Percentiles rank a stretch among this genome's conserved stretches.
Evolutionary conservation across 352 stramenopile genomes (phyloP).

Genomic region (Halophytophthora batemanensis): DNA sequence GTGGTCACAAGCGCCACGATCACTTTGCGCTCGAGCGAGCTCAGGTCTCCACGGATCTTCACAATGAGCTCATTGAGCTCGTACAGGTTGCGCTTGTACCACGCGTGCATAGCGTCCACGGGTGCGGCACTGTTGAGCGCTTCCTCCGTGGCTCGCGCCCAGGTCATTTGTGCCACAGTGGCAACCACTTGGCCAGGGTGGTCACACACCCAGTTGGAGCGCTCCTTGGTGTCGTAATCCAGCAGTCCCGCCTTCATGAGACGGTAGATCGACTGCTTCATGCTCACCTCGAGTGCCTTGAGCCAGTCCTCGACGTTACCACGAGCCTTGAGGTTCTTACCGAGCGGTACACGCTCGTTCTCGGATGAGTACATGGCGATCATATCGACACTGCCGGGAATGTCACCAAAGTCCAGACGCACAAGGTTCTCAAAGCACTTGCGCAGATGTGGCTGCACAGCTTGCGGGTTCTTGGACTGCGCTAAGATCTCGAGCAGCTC

Average conservation of each 20-base stretch:
- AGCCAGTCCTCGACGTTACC: slow-evolving; percentile 89
- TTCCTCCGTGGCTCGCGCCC: slow-evolving; percentile 87
- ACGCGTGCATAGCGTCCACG: slow-evolving; percentile 55
- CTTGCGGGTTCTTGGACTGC: slow-evolving; percentile 93
- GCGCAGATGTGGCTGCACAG: slow-evolving; percentile 91
- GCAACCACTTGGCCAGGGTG: slow-evolving; percentile 92
- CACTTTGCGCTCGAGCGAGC: slow-evolving; percentile 85
- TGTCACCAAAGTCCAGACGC: slow-evolving; percentile 76
- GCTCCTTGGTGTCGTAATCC: slow-evolving; percentile 86
- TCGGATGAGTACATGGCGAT: slow-evolving; percentile 92
- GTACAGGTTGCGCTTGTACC: slow-evolving; percentile 71
- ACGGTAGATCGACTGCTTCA: slow-evolving; percentile 91
- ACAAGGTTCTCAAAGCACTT: slow-evolving; percentile 94
- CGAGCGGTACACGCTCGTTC: slow-evolving; percentile 81
- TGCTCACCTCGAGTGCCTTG: slow-evolving; percentile 84
- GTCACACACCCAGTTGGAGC: slow-evolving; percentile 85
- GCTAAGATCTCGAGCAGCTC: slow-evolving; percentile 94
- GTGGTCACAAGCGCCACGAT: slow-evolving; percentile 94
- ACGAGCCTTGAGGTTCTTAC: slow-evolving; percentile 92
- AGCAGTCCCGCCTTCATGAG: slow-evolving; percentile 90
- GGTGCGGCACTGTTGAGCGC: slow-evolving; percentile 44
- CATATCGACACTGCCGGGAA: slow-evolving; percentile 89
- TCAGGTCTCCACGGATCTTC: slow-evolving; percentile 90
- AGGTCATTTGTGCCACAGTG: slow-evolving; percentile 93
- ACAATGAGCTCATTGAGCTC: slow-evolving; percentile 91